Evolutionary conservation across 2,329 filamentous ascomycete species (phyloP).

Genomic region (Pestalotiopsis sp.): DNA sequence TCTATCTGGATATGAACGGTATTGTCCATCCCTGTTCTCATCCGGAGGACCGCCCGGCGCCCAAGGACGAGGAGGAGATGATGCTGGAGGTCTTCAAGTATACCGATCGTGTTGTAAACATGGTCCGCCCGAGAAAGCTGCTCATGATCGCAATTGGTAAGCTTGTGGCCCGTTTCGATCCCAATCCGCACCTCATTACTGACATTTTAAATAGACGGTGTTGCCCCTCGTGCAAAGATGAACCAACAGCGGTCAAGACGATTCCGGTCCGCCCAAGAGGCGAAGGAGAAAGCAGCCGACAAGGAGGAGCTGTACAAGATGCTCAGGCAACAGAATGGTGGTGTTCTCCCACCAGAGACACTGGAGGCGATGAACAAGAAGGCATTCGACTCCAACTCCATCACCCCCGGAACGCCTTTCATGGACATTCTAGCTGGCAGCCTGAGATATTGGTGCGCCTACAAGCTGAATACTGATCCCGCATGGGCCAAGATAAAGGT

Average conservation of each 20-base stretch:
- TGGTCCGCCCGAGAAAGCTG: slow-evolving; percentile 94
- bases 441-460: slow-evolving; percentile 94
- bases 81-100: slow-evolving; percentile 98
- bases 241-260: slow-evolving; percentile 97
- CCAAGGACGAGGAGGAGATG: slow-evolving; percentile 97
- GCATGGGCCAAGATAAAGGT: slow-evolving; percentile 96
- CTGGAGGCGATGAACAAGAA: slow-evolving; percentile 73
- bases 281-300: slow-evolving; percentile 89
- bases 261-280: slow-evolving; percentile 92
- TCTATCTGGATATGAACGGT: slow-evolving; percentile 99
- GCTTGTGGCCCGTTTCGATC: slow-evolving; percentile 30
- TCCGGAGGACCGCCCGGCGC: slow-evolving; percentile 88
- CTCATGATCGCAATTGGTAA: slow-evolving; percentile 95
- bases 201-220: slow-evolving; percentile 68
- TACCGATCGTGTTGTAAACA: slow-evolving; percentile 97
- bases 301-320: slow-evolving; percentile 87
- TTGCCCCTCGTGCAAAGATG: slow-evolving; percentile 98
- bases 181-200: slow-evolving; percentile 18
- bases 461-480: slow-evolving; percentile 96
- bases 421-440: slow-evolving; percentile 94
- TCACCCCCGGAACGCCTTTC: slow-evolving; percentile 96
- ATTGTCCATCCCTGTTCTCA: slow-evolving; percentile 99
- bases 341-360: slow-evolving; percentile 62
- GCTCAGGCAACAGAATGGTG: slow-evolving; percentile 76
- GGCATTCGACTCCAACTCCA: slow-evolving; percentile 85